These are phyloP conservation scores for Heracleum sosnowskyi DNA, from an alignment of 129 eudicot genomes.

Conservation along the genomic window DNA sequence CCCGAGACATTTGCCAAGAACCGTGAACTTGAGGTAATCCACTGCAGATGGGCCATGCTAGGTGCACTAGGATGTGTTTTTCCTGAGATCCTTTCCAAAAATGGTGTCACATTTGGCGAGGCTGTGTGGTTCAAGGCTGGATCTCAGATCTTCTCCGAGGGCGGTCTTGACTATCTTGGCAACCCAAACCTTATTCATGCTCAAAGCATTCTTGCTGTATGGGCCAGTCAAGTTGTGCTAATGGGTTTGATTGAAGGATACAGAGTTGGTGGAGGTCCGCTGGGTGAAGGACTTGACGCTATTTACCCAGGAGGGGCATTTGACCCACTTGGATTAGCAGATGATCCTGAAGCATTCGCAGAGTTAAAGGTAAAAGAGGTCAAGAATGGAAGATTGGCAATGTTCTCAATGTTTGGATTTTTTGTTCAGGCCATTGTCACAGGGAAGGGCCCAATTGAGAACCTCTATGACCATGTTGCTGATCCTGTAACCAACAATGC, in stretches of 20 bases:
- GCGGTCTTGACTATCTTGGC: slow-evolving; percentile 9
- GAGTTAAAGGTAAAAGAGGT: slow-evolving; percentile 9
- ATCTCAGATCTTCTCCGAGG: slow-evolving; percentile 2
- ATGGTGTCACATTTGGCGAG: slow-evolving; percentile 9
- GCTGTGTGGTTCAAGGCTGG: slow-evolving; percentile 12
- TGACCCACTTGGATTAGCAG: slow-evolving; percentile 9
- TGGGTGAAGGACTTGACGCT: slow-evolving; percentile 1
- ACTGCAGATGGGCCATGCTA: slow-evolving; percentile 8
- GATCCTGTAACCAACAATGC: slow-evolving; percentile 7
- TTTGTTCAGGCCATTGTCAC: slow-evolving; percentile 10
- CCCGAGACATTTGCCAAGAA: slow-evolving; percentile 12
- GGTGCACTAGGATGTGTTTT: slow-evolving; percentile 10
- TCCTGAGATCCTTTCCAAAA: slow-evolving; percentile 2
- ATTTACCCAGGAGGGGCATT: slow-evolving; percentile 7
- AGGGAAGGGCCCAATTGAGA: slow-evolving; percentile 7
- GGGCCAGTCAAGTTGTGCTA: slow-evolving; percentile 6
- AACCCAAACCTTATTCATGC: slow-evolving; percentile 12
- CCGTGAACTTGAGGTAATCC: slow-evolving; percentile 11
- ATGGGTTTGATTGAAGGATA: slow-evolving; percentile 8
- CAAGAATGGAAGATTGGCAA: slow-evolving; percentile 10
- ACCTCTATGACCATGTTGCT: slow-evolving; percentile 1
- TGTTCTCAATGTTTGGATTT: slow-evolving; percentile 9
- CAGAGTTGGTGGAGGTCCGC: slow-evolving; percentile 11
- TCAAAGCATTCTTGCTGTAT: slow-evolving; percentile 9
- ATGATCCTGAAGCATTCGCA: slow-evolving; percentile 7